phyloP scores from a whole-genome alignment of 495 filamentous ascomycete genomes.

The Daldinia concentrica region DNA sequence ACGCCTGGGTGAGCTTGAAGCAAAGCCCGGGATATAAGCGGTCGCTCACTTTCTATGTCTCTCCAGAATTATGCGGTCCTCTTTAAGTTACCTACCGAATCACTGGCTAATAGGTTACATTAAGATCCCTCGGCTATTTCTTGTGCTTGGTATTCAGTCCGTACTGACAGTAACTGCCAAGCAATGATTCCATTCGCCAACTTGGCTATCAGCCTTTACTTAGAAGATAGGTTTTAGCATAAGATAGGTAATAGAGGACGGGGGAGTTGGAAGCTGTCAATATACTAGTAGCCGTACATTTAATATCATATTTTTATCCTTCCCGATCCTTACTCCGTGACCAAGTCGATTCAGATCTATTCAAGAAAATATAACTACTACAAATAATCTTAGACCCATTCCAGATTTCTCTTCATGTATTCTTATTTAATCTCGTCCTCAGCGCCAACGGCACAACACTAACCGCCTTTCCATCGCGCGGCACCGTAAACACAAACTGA shows the following conservation, averaged over 20 bases:
- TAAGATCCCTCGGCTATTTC: too few species aligned
- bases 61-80: too few species aligned
- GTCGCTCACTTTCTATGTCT: too few species aligned
- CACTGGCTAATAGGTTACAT: too few species aligned
- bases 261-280: background rate
- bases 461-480: conserved; percentile 50
- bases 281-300: background rate
- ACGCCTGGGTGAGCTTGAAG: too few species aligned
- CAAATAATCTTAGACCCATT: background rate
- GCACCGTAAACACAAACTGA: conserved; percentile 61
- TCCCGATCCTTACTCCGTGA: too few species aligned
- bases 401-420: background rate
- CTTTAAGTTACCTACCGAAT: too few species aligned
- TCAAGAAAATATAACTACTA: background rate
- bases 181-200: background rate
- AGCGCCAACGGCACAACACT: conserved; percentile 58
- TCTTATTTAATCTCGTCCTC: conserved; percentile 37
- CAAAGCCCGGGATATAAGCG: too few species aligned
- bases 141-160: too few species aligned
- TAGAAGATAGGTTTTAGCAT: background rate
- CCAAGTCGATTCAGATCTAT: background rate
- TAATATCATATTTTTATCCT: background rate
- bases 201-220: background rate
- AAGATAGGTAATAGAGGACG: background rate
- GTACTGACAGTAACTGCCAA: too few species aligned